Evolutionary conservation across 371 early-diverging fungal genomes (phyloP), one percentile per base, ranked within the genome.

Genomic region (Mucor racemosus): DNA sequence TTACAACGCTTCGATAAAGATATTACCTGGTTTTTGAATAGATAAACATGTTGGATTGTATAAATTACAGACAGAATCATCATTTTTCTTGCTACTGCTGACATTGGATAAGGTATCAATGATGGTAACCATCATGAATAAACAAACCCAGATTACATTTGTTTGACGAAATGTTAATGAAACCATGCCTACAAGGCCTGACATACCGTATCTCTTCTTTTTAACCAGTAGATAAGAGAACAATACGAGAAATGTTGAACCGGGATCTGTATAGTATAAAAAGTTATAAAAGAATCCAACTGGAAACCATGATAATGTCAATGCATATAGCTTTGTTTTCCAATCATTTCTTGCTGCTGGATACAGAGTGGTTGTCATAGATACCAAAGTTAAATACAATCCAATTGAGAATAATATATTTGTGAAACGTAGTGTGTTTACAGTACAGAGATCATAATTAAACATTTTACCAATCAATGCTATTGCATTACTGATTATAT

Each of bases 181-280:
- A 0, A 89, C 48, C 1, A 84, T 66, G 5, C 88, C 81, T 10
- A 69, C 87, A 66, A 86, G 26, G 6, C 88, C 92, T 35, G 92
- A 82, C 13, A 71, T 10, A 57, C 62, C 35, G 64, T 90, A 87
- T 8, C 69, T 41, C 10, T 78, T 63, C 33, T 81, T 72, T 60
- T 87, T 76, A 15, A 89, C 77, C 36, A 87, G 69, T 5, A 84
- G 69, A 74, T 93, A 94, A 7, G 87, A 80, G 8, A 86, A 66
- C 35, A 97, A 74, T 3, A 97, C 92, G 54, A 92, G 90, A 14
- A 93, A 82, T 5, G 91, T 84, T 7, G 96, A 93, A 7, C 91
- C 93, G 0, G 92, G 77, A 74, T 98, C 99, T 1, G 97, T 98
- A 74, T 98, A 98, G 74, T 94, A 97, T 66, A 97, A 40, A 62